Percentiles rank a stretch among this genome's conserved stretches.
phyloP scores from a whole-genome alignment of 2,329 filamentous ascomycete genomes.

The Cladophialophora chaetospira region DNA sequence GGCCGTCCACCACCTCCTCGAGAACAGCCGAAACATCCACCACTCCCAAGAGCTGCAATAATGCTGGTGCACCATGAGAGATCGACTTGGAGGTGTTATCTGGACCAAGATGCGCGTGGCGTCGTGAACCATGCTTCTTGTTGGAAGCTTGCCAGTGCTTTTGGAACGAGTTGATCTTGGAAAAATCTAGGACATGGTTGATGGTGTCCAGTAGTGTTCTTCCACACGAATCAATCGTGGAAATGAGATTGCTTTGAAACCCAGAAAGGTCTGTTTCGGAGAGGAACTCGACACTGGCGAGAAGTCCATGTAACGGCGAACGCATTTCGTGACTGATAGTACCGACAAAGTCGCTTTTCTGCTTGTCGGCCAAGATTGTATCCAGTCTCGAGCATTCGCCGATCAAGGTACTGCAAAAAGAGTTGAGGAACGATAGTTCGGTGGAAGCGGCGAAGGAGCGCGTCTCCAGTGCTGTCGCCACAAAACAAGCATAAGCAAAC shows the following conservation, averaged over 20 bases:
- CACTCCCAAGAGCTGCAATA: conserved; percentile 19
- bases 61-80: conserved; percentile 20
- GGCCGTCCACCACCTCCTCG: conserved; percentile 27
- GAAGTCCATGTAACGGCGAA: conserved; percentile 50
- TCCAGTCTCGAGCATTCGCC: conserved; percentile 45
- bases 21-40: conserved; percentile 22
- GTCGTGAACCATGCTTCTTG: conserved; percentile 33
- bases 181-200: conserved; percentile 42
- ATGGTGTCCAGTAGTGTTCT: conserved; percentile 55
- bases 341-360: conserved; percentile 56
- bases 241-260: conserved; percentile 47
- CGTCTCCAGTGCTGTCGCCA: conserved; percentile 34
- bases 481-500: conserved; percentile 18
- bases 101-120: conserved; percentile 28
- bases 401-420: conserved; percentile 46
- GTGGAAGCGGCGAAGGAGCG: conserved; percentile 43
- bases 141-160: conserved; percentile 35
- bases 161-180: conserved; percentile 41
- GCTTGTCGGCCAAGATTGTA: conserved; percentile 47
- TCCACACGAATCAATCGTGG: conserved; percentile 54
- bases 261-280: conserved; percentile 46
- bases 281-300: conserved; percentile 55
- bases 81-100: conserved; percentile 18
- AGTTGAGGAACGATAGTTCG: conserved; percentile 44
- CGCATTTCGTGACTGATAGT: conserved; percentile 57